These are phyloP conservation scores for Botrytis cinerea DNA, from an alignment of 2,329 filamentous ascomycete species.

Conservation along the genomic window DNA sequence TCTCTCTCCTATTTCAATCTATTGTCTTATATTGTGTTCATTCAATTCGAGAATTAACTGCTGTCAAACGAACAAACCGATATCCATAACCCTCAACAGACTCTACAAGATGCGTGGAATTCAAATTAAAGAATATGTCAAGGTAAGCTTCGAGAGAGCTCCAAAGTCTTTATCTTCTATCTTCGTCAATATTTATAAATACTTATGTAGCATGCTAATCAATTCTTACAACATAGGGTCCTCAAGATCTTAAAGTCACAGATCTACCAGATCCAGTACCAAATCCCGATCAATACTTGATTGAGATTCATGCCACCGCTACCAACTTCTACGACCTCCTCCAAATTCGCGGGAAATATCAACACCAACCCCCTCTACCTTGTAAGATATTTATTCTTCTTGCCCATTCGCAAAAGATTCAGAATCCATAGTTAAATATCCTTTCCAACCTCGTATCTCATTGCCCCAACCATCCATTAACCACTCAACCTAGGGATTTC, in stretches of 20 bases:
- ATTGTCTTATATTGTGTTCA: not conserved
- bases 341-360: constrained; percentile 94
- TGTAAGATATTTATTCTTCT: constrained; percentile 48
- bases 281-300: constrained; percentile 74
- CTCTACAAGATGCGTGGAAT: constrained; percentile 68
- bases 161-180: constrained; percentile 9
- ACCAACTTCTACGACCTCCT: constrained; percentile 98
- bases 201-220: constrained; percentile 5
- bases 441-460: too few species aligned
- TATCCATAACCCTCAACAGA: not conserved
- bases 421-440: not conserved
- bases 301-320: constrained; percentile 82
- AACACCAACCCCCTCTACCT: constrained; percentile 81
- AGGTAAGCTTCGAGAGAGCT: constrained; percentile 49
- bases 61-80: not conserved
- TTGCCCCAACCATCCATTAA: not conserved
- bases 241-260: constrained; percentile 74
- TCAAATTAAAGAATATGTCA: constrained; percentile 72
- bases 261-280: constrained; percentile 75
- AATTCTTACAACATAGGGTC: constrained; percentile 55
- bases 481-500: constrained; percentile 53
- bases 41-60: not conserved
- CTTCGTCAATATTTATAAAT: not conserved
- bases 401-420: not conserved
- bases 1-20: not conserved